Base-by-base conservation (phyloP, 352 stramenopile genomes). In the Aphanomyces cochlioides region DNA sequence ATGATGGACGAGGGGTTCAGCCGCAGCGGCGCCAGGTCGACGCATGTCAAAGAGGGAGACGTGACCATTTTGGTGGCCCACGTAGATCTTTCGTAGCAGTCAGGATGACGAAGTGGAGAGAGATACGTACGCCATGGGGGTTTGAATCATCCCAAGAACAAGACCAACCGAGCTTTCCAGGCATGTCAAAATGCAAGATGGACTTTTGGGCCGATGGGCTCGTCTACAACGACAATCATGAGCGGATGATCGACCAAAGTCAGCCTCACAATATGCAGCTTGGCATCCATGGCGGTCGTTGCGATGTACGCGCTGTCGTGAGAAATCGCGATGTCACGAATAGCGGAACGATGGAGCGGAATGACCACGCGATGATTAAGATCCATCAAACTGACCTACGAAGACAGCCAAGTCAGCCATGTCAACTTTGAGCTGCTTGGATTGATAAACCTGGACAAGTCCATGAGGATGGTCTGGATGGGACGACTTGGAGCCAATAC, bases 201-300 rank as follows among this genome's bases (percentile, higher is more conserved):
- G 78, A 75, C 36, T n/a, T 12, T 13, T 70, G 48, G 39, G 48
- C 41, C 38, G 12, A 56, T 5, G 48, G 34, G 15, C 47, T 63
- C 1, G 48, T 70, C 48, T 60, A 54, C 5, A 47, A 7, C 28
- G 28, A 41, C 7, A 36, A 57, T 21, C 15, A 61, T 21, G 1
- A 61, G 13, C 54, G 39, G 7, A 19, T 4, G 12, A 65, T 65
- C 12, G 47, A 53, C 10, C 34, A 10, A 65, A 21, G 19, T 65
- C 15, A 56, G 53, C n/a, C 73, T 79, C 1, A 81, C 83, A 47
- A 92, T 67, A 7, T 72, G 76, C 17, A 88, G 72, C 56, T 86
- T 87, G 3, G 76, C 78, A 71, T 92, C 82, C 48, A 90, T 90
- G 7, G 81, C 80, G 17, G 87, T 76, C 4, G 81, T 85, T 0